Evolutionary conservation across 139 green algal species (phyloP).

Genomic region (Tetraselmis chui): DNA sequence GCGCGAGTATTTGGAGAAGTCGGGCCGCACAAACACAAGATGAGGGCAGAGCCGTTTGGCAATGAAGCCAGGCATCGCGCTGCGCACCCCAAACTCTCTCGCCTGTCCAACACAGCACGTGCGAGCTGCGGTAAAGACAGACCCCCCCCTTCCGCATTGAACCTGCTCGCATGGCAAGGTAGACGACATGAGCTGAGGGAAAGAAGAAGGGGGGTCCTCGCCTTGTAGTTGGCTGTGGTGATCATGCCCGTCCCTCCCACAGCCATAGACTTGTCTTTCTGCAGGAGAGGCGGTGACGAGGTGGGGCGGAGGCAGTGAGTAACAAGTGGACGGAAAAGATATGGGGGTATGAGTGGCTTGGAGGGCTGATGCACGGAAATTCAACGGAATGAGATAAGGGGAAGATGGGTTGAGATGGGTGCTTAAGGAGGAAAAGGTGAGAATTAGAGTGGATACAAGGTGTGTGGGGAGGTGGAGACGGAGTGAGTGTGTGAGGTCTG

Average conservation of each 20-base stretch:
- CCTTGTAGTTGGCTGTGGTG: conserved; percentile 78
- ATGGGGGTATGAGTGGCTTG: no score
- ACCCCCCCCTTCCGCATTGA: no score
- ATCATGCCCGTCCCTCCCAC: conserved; percentile 87
- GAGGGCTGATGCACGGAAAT: no score
- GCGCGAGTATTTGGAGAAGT: conserved; percentile 41
- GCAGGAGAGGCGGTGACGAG: not conserved
- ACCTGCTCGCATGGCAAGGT: no score
- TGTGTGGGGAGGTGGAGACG: not conserved
- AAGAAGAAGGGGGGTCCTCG: not conserved
- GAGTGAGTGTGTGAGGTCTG: not conserved
- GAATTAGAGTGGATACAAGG: no score
- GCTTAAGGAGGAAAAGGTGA: no score
- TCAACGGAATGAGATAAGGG: no score
- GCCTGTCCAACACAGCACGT: conserved; percentile 35
- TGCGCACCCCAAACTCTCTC: conserved; percentile 72
- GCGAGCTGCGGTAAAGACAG: no score
- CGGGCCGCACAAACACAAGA: conserved; percentile 55
- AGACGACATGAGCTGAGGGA: conserved; percentile 1
- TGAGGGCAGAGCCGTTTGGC: conserved; percentile 66
- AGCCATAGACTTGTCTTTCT: conserved; percentile 22
- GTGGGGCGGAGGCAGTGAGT: not conserved
- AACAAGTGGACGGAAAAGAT: no score
- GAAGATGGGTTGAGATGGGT: no score
- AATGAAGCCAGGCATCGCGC: conserved; percentile 89